Conservation (phyloP, 257 asterid genomes). For the Lavandula angustifolia region DNA sequence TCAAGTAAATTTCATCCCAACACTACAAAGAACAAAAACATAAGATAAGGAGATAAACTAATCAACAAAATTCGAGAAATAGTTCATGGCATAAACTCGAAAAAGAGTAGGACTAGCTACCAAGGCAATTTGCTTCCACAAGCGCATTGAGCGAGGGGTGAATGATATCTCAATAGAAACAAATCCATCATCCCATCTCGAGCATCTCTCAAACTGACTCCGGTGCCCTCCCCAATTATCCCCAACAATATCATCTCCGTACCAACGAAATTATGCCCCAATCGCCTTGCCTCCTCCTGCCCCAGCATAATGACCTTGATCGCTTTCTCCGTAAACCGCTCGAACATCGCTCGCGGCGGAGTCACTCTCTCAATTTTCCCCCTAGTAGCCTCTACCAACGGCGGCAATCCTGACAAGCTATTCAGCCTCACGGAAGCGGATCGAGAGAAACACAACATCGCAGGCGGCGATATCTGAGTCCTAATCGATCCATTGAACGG, state of each 20-base stretch:
- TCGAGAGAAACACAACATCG: conserved; percentile 52
- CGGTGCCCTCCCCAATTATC: conserved; percentile 96
- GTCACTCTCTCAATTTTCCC: too few species aligned
- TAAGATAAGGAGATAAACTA: too few species aligned
- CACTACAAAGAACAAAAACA: too few species aligned
- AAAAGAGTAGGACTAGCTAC: conserved; percentile 36
- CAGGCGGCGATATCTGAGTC: conserved; percentile 37
- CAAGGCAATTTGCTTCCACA: conserved; percentile 99
- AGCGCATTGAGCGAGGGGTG: conserved; percentile 97
- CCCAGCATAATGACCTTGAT: conserved; percentile 95
- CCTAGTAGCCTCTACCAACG: too few species aligned
- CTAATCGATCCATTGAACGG: conserved; percentile 50
- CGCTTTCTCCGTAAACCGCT: too few species aligned
- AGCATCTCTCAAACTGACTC: conserved; percentile 88
- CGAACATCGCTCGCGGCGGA: too few species aligned
- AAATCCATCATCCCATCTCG: conserved; percentile 94
- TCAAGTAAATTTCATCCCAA: too few species aligned
- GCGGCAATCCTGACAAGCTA: conserved; percentile 65
- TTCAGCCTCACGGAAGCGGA: conserved; percentile 45
- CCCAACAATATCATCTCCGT: conserved; percentile 94
- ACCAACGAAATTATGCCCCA: conserved; percentile 93
- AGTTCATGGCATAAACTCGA: too few species aligned
- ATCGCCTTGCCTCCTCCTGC: conserved; percentile 95
- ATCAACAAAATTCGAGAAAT: too few species aligned
- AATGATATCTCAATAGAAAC: conserved; percentile 95